Conservation (phyloP, 2,329 filamentous ascomycete species). For the Podosphaera fusca region DNA sequence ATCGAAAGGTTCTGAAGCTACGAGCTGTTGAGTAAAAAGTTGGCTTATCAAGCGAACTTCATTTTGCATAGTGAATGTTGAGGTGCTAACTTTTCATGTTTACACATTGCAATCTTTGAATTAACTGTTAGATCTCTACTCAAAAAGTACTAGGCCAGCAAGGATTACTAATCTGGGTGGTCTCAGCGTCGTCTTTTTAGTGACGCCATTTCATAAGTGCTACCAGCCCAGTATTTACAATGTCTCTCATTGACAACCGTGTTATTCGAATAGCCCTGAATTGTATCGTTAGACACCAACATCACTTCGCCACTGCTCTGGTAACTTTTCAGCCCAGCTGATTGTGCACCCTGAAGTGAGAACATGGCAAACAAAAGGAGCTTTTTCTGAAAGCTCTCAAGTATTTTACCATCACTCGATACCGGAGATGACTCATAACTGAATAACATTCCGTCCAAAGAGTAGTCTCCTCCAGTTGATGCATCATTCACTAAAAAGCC, state of each 20-base stretch:
- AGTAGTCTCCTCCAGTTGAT: not conserved
- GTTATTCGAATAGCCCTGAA: not conserved
- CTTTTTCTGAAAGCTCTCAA: not conserved
- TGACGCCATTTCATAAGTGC: not conserved
- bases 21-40: no score
- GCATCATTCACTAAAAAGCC: not conserved
- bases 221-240: not conserved
- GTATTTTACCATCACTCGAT: not conserved
- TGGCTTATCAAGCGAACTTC: no score
- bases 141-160: no score
- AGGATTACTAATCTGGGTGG: no score
- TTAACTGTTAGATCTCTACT: no score
- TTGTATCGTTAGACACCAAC: not conserved
- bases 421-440: not conserved
- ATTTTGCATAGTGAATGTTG: no score
- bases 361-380: not conserved
- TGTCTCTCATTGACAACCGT: not conserved
- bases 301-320: not conserved
- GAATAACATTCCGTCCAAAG: not conserved
- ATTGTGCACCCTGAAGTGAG: not conserved
- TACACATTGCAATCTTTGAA: no score
- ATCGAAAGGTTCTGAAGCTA: no score
- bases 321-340: not conserved
- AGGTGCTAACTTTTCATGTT: no score
- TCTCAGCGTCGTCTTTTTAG: no score